Base-by-base conservation (phyloP, 2,329 filamentous ascomycete species). In the Aspergillus sojae region DNA sequence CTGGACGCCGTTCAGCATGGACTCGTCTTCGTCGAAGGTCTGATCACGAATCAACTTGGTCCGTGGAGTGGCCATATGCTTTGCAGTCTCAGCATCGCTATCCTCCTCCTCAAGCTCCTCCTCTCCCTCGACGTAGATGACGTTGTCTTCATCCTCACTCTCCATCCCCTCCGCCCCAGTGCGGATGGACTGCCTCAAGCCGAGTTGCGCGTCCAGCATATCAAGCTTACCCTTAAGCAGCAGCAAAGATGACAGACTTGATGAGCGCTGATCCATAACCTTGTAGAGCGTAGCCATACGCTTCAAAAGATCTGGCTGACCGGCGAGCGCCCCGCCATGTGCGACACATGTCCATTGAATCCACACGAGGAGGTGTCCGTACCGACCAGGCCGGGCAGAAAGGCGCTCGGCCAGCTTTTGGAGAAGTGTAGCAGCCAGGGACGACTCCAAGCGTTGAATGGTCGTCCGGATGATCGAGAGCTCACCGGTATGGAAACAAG, bases 141-240 rank as follows among this genome's bases (percentile, higher is more conserved):
- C 85, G 23, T 85, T 88, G n/a, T 88, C 87, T 67, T 92, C 89
- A 45, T 90, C 89, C 9, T 91, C 78, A 50, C 80, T 79, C 26
- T 78, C 77, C 70, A 76, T 66, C n/a, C 71, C 71, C 55, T 78
- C 73, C 16, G 72, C 71, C 5, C 77, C 75, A 56, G 80, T 84
- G 72, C 90, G 88, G 78, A 93, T 88, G 65, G 85, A 87, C 71
- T 88, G 88, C 57, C 95, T 85, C 71, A 97, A 81, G 71, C 92
- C 88, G 77, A 98, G 89, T 80, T 99, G 95, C 7, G 92, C 90
- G 72, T 95, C 91, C 56, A 98, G 85, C 87, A 99, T 92, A 75
- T 98, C 94, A 36, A 99, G 85, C 79, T 97, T 97, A 28, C 95
- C 95, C 82, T 97, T 97, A 64, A 99, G 85, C 23, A 94, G 87